These are phyloP conservation scores for Trametes maxima DNA, from an alignment of 768 basidiomycete species.

Conservation along the genomic window DNA sequence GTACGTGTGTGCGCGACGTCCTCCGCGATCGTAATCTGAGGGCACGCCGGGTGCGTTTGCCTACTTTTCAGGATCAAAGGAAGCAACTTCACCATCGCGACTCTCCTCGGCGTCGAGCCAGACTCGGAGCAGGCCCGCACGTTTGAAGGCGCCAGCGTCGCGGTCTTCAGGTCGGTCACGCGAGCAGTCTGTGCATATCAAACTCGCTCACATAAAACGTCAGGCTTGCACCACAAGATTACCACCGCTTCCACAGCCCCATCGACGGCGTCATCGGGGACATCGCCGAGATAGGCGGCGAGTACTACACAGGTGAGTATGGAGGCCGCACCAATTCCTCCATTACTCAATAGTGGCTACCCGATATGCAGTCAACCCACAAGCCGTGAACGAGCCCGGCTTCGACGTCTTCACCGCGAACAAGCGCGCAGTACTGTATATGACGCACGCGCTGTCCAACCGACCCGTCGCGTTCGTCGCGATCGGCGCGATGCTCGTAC, in stretches of 20 bases:
- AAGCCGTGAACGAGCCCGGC: constrained; percentile 68
- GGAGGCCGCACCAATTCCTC: background rate
- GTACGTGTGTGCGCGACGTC: constrained; percentile 37
- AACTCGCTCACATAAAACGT: background rate
- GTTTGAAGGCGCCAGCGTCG: constrained; percentile 54
- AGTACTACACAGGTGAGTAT: constrained; percentile 60
- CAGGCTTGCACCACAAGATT: constrained; percentile 74
- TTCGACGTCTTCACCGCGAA: constrained; percentile 71
- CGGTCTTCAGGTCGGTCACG: constrained; percentile 55
- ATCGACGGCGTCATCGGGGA: constrained; percentile 56
- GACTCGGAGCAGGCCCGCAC: constrained; percentile 42
- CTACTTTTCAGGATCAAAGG: constrained; percentile 60
- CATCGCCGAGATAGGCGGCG: constrained; percentile 49
- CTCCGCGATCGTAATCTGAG: background rate
- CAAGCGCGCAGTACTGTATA: constrained; percentile 55
- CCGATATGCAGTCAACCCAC: constrained; percentile 61
- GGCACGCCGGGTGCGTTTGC: background rate
- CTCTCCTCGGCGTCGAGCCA: constrained; percentile 52
- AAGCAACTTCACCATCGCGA: constrained; percentile 63
- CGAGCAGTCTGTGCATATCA: background rate
- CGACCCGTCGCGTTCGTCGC: constrained; percentile 68
- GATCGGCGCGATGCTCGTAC: constrained; percentile 74
- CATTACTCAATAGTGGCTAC: no score
- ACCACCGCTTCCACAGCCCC: constrained; percentile 80
- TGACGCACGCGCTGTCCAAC: constrained; percentile 49